These are phyloP conservation scores for Pyrus communis DNA, from an alignment of 306 rosid species.

Conservation along the genomic window DNA sequence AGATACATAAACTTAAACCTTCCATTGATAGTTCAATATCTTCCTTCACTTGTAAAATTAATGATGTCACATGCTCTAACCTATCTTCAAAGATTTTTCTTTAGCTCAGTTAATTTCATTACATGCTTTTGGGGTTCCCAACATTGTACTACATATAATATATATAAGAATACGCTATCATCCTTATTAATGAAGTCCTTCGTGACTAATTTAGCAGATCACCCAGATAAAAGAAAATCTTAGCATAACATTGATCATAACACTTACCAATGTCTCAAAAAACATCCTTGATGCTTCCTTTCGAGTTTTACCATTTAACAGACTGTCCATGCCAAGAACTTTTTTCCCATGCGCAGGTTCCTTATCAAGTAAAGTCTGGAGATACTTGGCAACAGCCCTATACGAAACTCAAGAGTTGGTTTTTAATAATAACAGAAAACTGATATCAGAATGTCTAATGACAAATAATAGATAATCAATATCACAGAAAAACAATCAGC, in stretches of 20 bases:
- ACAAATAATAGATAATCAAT: background rate
- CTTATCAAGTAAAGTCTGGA: slow-evolving; percentile 75
- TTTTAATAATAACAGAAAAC: background rate
- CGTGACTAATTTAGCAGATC: background rate
- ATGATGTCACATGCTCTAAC: background rate
- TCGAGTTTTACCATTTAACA: slow-evolving; percentile 61
- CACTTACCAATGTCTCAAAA: slow-evolving; percentile 72
- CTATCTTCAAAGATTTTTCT: background rate
- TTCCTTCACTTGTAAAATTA: background rate
- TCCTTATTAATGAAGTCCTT: background rate
- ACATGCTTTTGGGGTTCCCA: background rate
- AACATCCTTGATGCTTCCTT: slow-evolving; percentile 81
- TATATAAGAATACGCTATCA: background rate
- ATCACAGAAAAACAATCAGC: background rate
- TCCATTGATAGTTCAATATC: background rate
- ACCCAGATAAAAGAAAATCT: background rate
- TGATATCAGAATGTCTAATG: background rate
- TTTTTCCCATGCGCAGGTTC: slow-evolving; percentile 56
- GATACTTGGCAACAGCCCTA: slow-evolving; percentile 96
- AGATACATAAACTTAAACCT: background rate
- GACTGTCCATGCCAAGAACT: slow-evolving; percentile 58
- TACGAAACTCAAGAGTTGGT: slow-evolving; percentile 13
- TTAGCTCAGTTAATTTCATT: background rate
- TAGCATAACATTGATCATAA: background rate
- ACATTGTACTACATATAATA: background rate